phyloP scores from a whole-genome alignment of 2,329 filamentous ascomycete genomes.

The Aspergillus nomiae region DNA sequence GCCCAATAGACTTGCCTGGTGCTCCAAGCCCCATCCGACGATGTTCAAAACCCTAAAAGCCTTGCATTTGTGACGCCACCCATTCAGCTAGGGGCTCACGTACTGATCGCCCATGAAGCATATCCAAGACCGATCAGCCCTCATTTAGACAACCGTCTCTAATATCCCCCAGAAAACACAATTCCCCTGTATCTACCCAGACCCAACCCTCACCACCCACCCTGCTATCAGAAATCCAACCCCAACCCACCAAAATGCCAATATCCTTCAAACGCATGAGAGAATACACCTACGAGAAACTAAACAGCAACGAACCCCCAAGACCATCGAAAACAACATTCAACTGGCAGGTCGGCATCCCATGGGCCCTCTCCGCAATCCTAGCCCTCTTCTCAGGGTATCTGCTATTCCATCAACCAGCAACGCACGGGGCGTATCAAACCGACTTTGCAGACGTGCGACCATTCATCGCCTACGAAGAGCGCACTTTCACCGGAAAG shows the following conservation, averaged over 20 bases:
- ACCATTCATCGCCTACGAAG: neutral
- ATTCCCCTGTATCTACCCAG: neutral
- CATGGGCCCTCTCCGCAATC: neutral
- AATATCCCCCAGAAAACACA: neutral
- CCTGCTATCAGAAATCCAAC: neutral
- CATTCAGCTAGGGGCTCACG: neutral
- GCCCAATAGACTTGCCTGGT: neutral
- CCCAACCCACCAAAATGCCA: neutral
- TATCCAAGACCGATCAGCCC: too few species aligned
- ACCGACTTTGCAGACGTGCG: neutral
- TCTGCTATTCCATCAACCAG: neutral
- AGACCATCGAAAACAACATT: neutral
- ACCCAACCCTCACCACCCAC: neutral
- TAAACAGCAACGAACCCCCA: neutral
- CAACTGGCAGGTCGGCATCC: neutral
- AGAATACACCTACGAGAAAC: neutral
- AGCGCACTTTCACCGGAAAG: neutral
- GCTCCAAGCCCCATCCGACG: neutral
- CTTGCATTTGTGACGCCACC: neutral
- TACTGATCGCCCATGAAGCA: neutral
- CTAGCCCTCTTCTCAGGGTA: neutral
- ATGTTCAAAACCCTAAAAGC: neutral
- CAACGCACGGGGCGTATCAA: neutral
- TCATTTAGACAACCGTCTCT: neutral
- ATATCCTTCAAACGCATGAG: neutral